A percentile compares a stretch with the other conserved stretches of the same genome.
Evolutionary conservation across 208 protist genomes (phyloP).

Genomic region (Strigomonas galati): DNA sequence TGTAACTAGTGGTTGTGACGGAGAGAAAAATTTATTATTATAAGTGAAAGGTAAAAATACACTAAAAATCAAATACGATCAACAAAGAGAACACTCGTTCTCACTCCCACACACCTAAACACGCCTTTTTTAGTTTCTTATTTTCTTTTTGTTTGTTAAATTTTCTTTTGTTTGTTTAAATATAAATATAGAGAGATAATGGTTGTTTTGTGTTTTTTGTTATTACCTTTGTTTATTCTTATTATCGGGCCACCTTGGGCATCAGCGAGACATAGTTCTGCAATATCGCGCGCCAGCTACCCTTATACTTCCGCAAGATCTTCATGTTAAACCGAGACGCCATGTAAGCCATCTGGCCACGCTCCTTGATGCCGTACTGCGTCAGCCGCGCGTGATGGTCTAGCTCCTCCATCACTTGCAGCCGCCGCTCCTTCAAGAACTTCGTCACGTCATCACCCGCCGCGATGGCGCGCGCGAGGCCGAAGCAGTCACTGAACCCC

Average conservation of each 20-base stretch:
- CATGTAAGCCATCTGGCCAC: conserved; percentile 87
- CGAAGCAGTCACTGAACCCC: conserved; percentile 90
- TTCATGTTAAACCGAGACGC: conserved; percentile 88
- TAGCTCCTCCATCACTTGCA: conserved; percentile 89
- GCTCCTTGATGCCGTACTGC: conserved; percentile 81
- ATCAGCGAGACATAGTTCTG: conserved; percentile 87
- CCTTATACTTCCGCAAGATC: conserved; percentile 87
- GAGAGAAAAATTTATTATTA: conserved; percentile 1
- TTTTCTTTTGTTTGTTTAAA: conserved; percentile 13
- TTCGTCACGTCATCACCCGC: conserved; percentile 63
- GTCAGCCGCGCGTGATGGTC: conserved; percentile 78
- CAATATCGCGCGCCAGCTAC: conserved; percentile 81
- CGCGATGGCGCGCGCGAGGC: conserved; percentile 71
- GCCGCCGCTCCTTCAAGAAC: conserved; percentile 74
- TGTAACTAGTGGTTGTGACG: background rate
- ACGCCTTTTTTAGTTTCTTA: background rate
- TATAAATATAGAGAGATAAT: background rate
- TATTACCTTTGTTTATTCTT: conserved; percentile 11
- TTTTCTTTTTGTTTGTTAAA: conserved; percentile 10
- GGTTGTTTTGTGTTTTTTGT: background rate
- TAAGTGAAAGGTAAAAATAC: background rate
- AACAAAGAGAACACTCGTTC: background rate
- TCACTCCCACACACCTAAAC: background rate
- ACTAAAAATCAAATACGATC: conserved; percentile 1
- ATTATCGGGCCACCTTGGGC: conserved; percentile 39